Evolutionary conservation across 345 rosid species (phyloP), one percentile per base, ranked within the genome.

Genomic region (Pugionium cornutum): DNA sequence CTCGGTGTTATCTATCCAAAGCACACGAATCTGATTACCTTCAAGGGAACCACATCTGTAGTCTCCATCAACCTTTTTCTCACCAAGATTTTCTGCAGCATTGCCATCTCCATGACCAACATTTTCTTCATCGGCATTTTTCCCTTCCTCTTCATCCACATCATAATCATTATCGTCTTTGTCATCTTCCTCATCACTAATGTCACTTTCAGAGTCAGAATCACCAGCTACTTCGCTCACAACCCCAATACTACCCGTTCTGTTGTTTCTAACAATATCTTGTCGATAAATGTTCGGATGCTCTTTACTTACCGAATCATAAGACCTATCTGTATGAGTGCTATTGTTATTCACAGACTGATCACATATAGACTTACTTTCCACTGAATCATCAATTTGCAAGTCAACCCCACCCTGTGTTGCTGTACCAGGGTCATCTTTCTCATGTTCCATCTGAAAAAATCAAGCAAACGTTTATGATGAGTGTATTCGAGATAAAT

Each of bases 171-270:
- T 69, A 5, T 76, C 74, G 9, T 73, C 81, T 0, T 77, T 82
- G 0, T 79, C 83, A 31, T 80, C 83, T 1, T 80, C 89, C 4
- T 87, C 95, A 67, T 83, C 95, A 40, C 81, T 82, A 25, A 76
- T 66, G 46, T 83, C 87, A 41, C 78, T 78, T 41, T 95, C 95
- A n/a, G 99, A 87, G 79, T 95, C 97, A 0, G 89, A 87, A 72
- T 87, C 98, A 69, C 91, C 94, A 25, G 92, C 89, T 65, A 87
- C 91, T 75, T 87, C 98, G 57, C 87, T 87, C 40, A 95, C 99
- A 78, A 95, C 79, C 47, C 97, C 99, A 58, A 87, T 74, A 55
- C 71, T 73, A 47, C 85, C 84, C 47, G 58, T 80, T 42, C 9
- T 80, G 55, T 74, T 84, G 77, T 78, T 83, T 64, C 79, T 81